Evolutionary conservation across 140 eudicot genomes (phyloP), one percentile per base, ranked within the genome.

Genomic region (Senecio squalidus): DNA sequence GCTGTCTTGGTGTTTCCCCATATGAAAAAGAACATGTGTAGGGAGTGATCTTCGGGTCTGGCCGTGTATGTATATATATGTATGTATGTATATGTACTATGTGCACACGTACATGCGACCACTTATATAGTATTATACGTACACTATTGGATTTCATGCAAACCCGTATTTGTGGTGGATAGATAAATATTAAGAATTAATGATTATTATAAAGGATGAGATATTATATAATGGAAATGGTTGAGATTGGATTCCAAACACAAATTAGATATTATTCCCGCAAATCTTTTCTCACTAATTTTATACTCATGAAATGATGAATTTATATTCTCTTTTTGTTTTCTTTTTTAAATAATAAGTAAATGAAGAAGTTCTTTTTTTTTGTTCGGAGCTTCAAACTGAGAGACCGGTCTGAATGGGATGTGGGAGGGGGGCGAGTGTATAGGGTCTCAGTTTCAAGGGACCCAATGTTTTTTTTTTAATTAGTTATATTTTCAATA

Each of bases 1-100:
- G 74, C 74, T 48, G 74, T 68, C 60, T 47, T 9, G n/a, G 27
- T 68, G 60, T 38, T 68, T 68, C 60, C 58, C 66, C 41, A 14
- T 68, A 47, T 22, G 60, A 48, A 30, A 68, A 47, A 17, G 59
- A 68, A 48, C 66, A 57, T 34, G 74, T 46, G 59, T n/a, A 31
- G 9, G 31, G 58, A 57, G 39, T 21, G 40, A 66, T 66, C 8
- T 67, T 22, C 73, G 73, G 73, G 62, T 41, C 33, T 39, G 45
- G 2, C 59, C 60, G 59, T 49, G 68, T 25, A 20, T 17, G 20
- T 18, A 23, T n/a, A 24, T 7, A 5, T 6, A 23, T 28, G 56
- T 44, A 60, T 43, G 27, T 26, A 16, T 27, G 16, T 27, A 4
- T 9, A 22, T 28, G 20, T 55, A 30, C 36, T 56, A 34, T 6